phyloP scores from a whole-genome alignment of 768 basidiomycete species.

The Leccinellum luteum region DNA sequence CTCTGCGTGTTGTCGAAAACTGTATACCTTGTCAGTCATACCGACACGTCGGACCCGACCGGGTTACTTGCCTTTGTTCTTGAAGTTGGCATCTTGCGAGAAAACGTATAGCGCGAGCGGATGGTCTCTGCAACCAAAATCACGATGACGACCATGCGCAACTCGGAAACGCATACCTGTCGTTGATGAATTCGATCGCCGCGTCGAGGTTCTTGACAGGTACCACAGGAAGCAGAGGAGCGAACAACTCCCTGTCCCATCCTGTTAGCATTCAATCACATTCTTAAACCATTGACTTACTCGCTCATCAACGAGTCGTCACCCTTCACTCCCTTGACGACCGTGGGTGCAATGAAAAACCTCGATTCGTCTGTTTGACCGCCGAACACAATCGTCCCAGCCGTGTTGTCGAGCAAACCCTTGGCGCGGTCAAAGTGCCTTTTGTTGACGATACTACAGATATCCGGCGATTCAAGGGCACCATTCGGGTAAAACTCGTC shows the following conservation, averaged over 20 bases:
- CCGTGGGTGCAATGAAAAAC: conserved; percentile 69
- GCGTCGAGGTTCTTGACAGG: conserved; percentile 67
- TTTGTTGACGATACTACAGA: conserved; percentile 49
- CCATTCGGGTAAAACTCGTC: conserved; percentile 42
- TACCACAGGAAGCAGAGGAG: conserved; percentile 75
- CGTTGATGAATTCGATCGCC: conserved; percentile 68
- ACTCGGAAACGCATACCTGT: conserved; percentile 38
- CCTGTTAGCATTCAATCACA: background rate
- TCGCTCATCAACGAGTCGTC: conserved; percentile 78
- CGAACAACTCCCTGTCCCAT: conserved; percentile 70
- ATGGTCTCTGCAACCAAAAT: conserved; percentile 48
- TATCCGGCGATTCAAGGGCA: conserved; percentile 42
- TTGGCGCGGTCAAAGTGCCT: conserved; percentile 59
- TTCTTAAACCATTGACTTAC: conserved; percentile 39
- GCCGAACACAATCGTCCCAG: conserved; percentile 66
- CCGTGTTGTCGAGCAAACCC: conserved; percentile 56
- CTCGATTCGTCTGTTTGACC: conserved; percentile 57
- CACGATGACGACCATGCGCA: background rate
- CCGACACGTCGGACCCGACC: background rate
- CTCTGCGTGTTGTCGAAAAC: conserved; percentile 71
- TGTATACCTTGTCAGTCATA: conserved; percentile 23
- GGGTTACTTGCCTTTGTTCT: conserved; percentile 53
- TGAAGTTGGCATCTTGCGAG: conserved; percentile 55
- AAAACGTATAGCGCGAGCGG: conserved; percentile 82
- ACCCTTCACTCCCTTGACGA: conserved; percentile 58